Base-by-base conservation (phyloP, 805 yeast species). In the Myxozyma geophila region DNA sequence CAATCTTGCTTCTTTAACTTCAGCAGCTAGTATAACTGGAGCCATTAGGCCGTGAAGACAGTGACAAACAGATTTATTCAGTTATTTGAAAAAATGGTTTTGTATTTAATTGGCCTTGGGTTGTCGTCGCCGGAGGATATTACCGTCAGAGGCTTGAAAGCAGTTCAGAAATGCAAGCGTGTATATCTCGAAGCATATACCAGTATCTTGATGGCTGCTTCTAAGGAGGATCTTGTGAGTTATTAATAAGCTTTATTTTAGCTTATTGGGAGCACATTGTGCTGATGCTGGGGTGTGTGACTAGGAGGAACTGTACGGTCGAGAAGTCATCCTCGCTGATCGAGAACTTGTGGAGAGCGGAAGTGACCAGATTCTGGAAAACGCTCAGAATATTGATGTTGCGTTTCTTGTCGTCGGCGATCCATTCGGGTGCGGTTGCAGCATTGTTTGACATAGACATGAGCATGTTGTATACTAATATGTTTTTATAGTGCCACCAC, bases 371-470 rank as follows among this genome's bases (percentile, higher is more conserved):
- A 95, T 93, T 64, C 80, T 93, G 67, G 88, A 80, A 21, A 86
- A 85, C 64, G 97, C 96, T 1, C 84, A 88, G 39, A 80, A 77
- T 23, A 93, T 88, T 60, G 97, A 95, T 74, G 83, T 93, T 74
- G 98, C 98, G 0, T 92, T 93, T 70, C 81, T 95, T 67, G 99
- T 95, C 21, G 99, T 93, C 35, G 99, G 99, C 41, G 99, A 93
- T 75, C 96, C 93, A 40, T 93, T 91, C 74, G 99, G 99, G 71
- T 69, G 52, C 28, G 64, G 35, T 39, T n/a, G 2, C 9, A n/a
- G 13, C 19, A 33, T 41, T 41, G n/a, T 13, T 43, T 19, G 15
- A 8, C 7, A 7, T 5, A n/a, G 9, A 19, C 6, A 33, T 15
- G 13, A 7, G n/a, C 9, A 1, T 8, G 36, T 40, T 15, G 17